Evolutionary conservation across 768 basidiomycete genomes (phyloP).

Genomic region (Mycena kentingensis): DNA sequence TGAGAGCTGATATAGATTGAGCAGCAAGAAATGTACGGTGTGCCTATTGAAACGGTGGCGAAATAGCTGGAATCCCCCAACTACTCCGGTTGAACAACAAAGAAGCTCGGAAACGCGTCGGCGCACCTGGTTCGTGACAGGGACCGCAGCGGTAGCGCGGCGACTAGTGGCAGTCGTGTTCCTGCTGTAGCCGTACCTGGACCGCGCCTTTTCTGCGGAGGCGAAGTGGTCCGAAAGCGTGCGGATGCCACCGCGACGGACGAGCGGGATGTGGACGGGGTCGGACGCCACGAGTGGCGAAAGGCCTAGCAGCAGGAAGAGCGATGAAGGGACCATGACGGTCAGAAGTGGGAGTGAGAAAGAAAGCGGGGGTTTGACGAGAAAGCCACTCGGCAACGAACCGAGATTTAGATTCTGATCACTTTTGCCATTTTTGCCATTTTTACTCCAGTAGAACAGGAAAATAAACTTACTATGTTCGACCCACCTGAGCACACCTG

Average conservation of each 20-base stretch:
- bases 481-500: no score
- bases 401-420: no score
- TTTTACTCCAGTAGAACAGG: no score
- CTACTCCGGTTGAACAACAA: constrained; percentile 31
- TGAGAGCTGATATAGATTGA: neutral
- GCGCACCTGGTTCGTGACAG: constrained; percentile 11
- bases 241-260: constrained; percentile 6
- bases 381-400: no score
- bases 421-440: no score
- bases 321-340: neutral
- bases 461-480: no score
- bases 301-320: neutral
- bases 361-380: neutral
- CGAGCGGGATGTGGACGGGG: constrained; percentile 16
- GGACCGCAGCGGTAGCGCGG: constrained; percentile 4
- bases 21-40: constrained; percentile 46
- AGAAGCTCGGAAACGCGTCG: neutral
- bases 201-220: constrained; percentile 12
- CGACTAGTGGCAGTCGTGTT: constrained; percentile 2
- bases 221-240: constrained; percentile 18
- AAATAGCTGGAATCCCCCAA: constrained; percentile 59
- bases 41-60: constrained; percentile 54
- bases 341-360: neutral
- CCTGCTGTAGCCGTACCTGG: constrained; percentile 9
- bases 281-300: constrained; percentile 4